Evolutionary conservation across 2,329 filamentous ascomycete species (phyloP), one percentile per base, ranked within the genome.

Genomic region (Leptodontidium sp.): DNA sequence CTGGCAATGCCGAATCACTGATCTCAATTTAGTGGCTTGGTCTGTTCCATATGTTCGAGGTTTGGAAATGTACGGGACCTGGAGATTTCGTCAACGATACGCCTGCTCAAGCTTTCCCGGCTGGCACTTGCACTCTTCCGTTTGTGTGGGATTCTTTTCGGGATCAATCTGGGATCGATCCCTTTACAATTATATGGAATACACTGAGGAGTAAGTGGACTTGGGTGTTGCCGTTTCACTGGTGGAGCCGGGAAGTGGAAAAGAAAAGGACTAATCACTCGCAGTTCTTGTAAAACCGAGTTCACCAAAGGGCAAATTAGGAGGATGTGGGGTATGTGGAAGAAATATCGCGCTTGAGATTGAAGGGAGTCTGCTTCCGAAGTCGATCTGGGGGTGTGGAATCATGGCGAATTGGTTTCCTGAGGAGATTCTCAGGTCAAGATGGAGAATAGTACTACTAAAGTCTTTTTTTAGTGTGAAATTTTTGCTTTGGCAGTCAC

Each of bases 281-380:
- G 12, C 12, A 53, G 24, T 8, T 29, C 4, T 17, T 53, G 53
- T 32, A 38, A 24, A 9, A 21, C n/a, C 0, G 29, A 40, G 7
- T 40, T 58, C 53, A 58, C 53, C 0, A 58, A n/a, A 12, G 53
- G 53, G n/a, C 29, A 58, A 17, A 58, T 58, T 8, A 58, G 29
- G 53, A 58, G 32, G 8, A 58, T 58, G 53, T 58, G 15, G 53
- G 53, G 53, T 58, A 40, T 58, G 17, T 58, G 53, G 53, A 58
- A 40, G 17, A 35, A 24, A 5, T 58, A 40, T 12, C 15, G 53
- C n/a, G 32, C 14, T 21, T 58, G 9, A 40, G 35, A 6, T 12
- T 40, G 1, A 24, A 38, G 7, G 17, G 12, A 24, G 17, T 17
- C n/a, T 21, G 17, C 53, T 57, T 38, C 29, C n/a, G 24, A 53